These are phyloP conservation scores for Discostella pseudostelligera DNA, from an alignment of 108 stramenopile species.

Conservation along the genomic window DNA sequence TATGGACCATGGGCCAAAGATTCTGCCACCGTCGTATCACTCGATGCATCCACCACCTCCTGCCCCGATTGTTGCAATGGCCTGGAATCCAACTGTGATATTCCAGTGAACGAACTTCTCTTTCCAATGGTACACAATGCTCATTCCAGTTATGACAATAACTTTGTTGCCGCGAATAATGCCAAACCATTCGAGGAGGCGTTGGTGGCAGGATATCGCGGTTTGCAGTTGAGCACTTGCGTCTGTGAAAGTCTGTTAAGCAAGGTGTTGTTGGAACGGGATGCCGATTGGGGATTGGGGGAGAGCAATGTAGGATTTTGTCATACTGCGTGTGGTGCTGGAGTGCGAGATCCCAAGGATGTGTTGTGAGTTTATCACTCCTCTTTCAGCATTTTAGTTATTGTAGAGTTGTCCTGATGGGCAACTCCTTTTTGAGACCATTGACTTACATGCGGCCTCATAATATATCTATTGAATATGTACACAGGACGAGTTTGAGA, in stretches of 20 bases:
- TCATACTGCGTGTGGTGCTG: constrained; percentile 56
- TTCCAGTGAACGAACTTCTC: constrained; percentile 58
- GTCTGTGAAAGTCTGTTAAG: constrained; percentile 52
- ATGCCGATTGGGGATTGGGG: constrained; percentile 2
- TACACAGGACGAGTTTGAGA: neutral
- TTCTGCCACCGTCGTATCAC: neutral
- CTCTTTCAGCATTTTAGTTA: too few relatives aligned
- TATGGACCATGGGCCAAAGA: constrained; percentile 22
- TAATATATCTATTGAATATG: too few relatives aligned
- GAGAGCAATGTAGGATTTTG: constrained; percentile 45
- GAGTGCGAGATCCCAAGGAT: constrained; percentile 47
- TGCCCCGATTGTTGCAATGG: constrained; percentile 63
- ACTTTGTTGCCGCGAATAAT: constrained; percentile 57
- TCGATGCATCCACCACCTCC: neutral
- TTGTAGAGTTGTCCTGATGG: too few relatives aligned
- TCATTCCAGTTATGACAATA: constrained; percentile 51
- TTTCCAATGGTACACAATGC: constrained; percentile 73
- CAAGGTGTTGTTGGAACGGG: constrained; percentile 11
- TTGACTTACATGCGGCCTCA: too few relatives aligned
- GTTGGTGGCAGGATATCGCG: constrained; percentile 67
- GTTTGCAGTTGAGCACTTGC: constrained; percentile 65
- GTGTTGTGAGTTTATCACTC: constrained; percentile 40
- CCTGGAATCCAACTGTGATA: constrained; percentile 56
- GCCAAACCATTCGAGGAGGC: constrained; percentile 56
- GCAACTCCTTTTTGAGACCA: too few relatives aligned